Evolutionary conservation across 495 filamentous ascomycete genomes (phyloP).

Genomic region (Lasiosphaeria miniovina): DNA sequence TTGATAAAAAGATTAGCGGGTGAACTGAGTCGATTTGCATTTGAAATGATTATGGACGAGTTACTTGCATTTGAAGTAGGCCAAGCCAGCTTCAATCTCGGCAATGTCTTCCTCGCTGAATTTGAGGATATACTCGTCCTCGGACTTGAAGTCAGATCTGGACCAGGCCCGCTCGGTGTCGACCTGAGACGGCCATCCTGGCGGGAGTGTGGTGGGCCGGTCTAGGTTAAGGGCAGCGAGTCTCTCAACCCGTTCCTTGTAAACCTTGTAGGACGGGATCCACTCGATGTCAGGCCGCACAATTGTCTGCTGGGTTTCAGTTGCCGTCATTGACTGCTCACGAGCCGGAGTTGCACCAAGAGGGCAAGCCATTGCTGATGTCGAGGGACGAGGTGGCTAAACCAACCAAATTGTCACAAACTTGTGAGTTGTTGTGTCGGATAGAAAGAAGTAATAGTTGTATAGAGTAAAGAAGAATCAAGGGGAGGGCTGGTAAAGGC

Average conservation of each 20-base stretch:
- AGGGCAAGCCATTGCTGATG: neutral
- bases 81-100: slow-evolving; percentile 27
- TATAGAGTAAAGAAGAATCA: neutral
- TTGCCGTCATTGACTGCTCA: neutral
- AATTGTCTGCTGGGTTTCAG: neutral
- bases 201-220: slow-evolving; percentile 27
- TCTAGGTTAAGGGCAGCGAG: slow-evolving; percentile 19
- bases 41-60: neutral
- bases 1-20: neutral
- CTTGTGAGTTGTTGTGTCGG: neutral
- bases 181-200: slow-evolving; percentile 26
- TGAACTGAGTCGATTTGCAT: neutral
- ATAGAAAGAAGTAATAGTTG: neutral
- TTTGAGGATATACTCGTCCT: slow-evolving; percentile 25
- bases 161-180: slow-evolving; percentile 25
- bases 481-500: too few species aligned
- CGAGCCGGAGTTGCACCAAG: neutral
- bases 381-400: neutral
- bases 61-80: slow-evolving; percentile 24
- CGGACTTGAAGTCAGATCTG: slow-evolving; percentile 25
- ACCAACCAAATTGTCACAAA: neutral
- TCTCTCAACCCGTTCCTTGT: slow-evolving; percentile 26
- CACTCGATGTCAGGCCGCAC: slow-evolving; percentile 28
- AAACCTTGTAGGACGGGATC: slow-evolving; percentile 31
- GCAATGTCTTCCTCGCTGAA: slow-evolving; percentile 21